phyloP scores from a whole-genome alignment of 1,284 basidiomycete species.

The Ceratobasidium sp. region DNA sequence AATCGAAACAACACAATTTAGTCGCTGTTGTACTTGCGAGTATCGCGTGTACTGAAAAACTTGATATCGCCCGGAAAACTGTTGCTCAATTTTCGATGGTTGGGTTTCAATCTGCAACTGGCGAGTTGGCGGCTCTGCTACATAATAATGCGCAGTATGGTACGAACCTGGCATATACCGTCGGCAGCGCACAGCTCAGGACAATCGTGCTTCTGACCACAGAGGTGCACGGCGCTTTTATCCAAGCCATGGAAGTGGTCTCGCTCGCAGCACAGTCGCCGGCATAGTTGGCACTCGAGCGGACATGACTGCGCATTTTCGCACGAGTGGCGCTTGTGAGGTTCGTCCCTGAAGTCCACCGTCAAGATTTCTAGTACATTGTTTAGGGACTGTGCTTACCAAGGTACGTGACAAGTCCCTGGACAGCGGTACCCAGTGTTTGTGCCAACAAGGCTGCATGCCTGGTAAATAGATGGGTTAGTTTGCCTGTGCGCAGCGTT shows the following conservation, averaged over 20 bases:
- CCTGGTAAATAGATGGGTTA: slow-evolving; percentile 56
- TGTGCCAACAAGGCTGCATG: slow-evolving; percentile 61
- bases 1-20: slow-evolving; percentile 65
- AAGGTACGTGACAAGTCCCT: slow-evolving; percentile 62
- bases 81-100: slow-evolving; percentile 70
- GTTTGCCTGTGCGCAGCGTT: neutral
- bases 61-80: slow-evolving; percentile 65
- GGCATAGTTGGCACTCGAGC: slow-evolving; percentile 67
- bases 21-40: slow-evolving; percentile 60
- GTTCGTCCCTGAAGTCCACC: slow-evolving; percentile 60
- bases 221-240: slow-evolving; percentile 65
- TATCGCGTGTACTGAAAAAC: slow-evolving; percentile 60
- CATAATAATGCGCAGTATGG: too few relatives aligned
- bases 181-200: slow-evolving; percentile 53
- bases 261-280: slow-evolving; percentile 63
- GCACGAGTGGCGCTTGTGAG: neutral
- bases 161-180: slow-evolving; percentile 24
- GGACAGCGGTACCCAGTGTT: slow-evolving; percentile 59
- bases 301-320: slow-evolving; percentile 62
- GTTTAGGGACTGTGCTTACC: slow-evolving; percentile 55
- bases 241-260: slow-evolving; percentile 69
- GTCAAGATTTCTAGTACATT: slow-evolving; percentile 58
- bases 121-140: slow-evolving; percentile 30
- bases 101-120: slow-evolving; percentile 69
- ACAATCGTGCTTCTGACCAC: slow-evolving; percentile 65